Conservation (phyloP, 2,329 filamentous ascomycete genomes). For the Ophiosphaerella herpotricha region DNA sequence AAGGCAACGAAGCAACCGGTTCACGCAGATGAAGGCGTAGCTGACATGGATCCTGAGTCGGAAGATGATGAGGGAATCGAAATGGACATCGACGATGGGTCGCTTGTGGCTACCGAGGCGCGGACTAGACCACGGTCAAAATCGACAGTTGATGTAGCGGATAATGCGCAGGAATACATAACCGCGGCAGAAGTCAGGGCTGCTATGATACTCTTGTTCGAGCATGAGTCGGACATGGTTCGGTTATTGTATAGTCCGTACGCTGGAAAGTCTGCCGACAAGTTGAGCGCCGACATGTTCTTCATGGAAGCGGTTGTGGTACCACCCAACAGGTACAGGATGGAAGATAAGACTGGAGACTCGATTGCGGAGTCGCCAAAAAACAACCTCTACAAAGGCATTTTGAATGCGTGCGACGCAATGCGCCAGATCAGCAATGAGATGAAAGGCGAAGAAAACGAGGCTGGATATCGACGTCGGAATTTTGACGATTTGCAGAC, state of each 20-base stretch:
- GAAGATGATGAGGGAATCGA: constrained; percentile 50
- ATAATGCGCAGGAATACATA: constrained; percentile 70
- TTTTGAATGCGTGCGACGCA: constrained; percentile 74
- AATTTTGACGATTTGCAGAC: constrained; percentile 79
- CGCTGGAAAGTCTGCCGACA: constrained; percentile 60
- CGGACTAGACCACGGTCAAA: constrained; percentile 47
- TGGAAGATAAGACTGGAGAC: constrained; percentile 80
- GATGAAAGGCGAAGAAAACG: constrained; percentile 57
- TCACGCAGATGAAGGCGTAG: constrained; percentile 70
- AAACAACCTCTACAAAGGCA: constrained; percentile 84
- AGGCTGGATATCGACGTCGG: constrained; percentile 52
- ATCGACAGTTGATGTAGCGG: constrained; percentile 38
- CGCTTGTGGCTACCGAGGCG: constrained; percentile 56
- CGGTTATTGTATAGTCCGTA: constrained; percentile 83
- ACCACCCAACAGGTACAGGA: constrained; percentile 88
- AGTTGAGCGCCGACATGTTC: constrained; percentile 85
- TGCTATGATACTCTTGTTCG: constrained; percentile 77
- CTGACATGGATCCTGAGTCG: constrained; percentile 59
- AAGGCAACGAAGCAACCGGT: constrained; percentile 50
- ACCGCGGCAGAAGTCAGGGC: constrained; percentile 83
- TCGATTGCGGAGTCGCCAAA: constrained; percentile 87
- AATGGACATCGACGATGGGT: constrained; percentile 51
- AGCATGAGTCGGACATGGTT: constrained; percentile 83
- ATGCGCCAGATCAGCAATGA: constrained; percentile 77
- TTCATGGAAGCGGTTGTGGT: constrained; percentile 87